Conservation (phyloP, 169 alveolate species). For the Amoebophrya sp. region DNA sequence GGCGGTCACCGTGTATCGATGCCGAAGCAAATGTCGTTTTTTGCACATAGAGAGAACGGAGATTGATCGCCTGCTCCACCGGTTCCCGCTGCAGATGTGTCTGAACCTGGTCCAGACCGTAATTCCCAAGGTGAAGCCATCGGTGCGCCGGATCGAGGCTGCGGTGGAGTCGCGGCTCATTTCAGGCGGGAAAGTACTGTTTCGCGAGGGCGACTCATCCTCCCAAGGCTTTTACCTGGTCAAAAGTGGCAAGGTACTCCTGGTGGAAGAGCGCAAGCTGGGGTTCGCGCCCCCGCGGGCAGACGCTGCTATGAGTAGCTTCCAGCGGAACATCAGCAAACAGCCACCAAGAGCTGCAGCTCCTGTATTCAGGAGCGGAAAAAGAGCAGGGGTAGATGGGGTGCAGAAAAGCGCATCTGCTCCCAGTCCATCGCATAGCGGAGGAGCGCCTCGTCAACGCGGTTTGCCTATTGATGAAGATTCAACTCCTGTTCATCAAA, state of each 20-base stretch:
- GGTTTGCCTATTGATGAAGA: too few relatives aligned
- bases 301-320: too few relatives aligned
- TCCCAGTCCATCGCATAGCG: background rate
- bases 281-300: too few relatives aligned
- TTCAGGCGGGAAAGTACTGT: background rate
- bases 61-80: background rate
- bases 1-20: background rate
- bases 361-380: background rate
- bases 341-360: too few relatives aligned
- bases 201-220: background rate
- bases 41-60: background rate
- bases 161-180: constrained; percentile 5
- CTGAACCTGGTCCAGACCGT: background rate
- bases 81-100: background rate
- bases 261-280: background rate
- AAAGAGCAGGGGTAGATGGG: background rate
- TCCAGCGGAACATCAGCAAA: too few relatives aligned
- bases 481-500: too few relatives aligned
- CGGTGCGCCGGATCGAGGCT: constrained; percentile 1
- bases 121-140: background rate
- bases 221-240: background rate
- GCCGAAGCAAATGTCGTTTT: background rate
- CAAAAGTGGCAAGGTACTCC: background rate
- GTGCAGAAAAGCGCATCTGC: background rate
- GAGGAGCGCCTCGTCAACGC: too few relatives aligned